A percentile compares a stretch with the other conserved stretches of the same genome.
phyloP scores from a whole-genome alignment of 495 filamentous ascomycete genomes.

The Halenospora varia region DNA sequence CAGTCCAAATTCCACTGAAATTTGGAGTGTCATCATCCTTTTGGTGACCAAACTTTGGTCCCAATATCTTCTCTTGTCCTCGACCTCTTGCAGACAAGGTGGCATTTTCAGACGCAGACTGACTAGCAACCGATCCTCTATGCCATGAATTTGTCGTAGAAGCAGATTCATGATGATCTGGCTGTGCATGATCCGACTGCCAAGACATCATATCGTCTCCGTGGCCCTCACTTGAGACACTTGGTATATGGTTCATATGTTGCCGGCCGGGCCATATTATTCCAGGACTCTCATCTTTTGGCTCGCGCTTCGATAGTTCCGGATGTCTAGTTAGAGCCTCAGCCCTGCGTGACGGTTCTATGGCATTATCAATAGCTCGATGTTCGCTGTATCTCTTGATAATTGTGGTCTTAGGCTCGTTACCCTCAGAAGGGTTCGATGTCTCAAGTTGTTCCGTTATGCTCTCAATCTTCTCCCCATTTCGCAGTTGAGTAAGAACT shows the following conservation, averaged over 20 bases:
- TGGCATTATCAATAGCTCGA: constrained; percentile 14
- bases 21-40: background rate
- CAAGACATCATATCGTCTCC: constrained; percentile 8
- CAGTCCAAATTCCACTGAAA: constrained; percentile 47
- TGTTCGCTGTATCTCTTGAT: constrained; percentile 9
- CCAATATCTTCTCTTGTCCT: constrained; percentile 15
- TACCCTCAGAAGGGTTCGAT: background rate
- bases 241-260: background rate
- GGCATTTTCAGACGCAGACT: background rate
- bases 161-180: background rate
- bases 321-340: background rate
- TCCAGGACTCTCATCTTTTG: background rate
- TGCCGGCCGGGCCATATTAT: background rate
- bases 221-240: background rate
- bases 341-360: background rate
- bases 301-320: background rate
- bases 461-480: constrained; percentile 42
- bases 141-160: background rate
- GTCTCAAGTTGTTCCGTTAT: constrained; percentile 43
- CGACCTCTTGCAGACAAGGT: background rate
- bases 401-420: constrained; percentile 3
- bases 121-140: background rate
- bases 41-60: constrained; percentile 1
- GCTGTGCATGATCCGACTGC: constrained; percentile 6
- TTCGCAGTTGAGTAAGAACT: constrained; percentile 41